Evolutionary conservation across 2,329 filamentous ascomycete genomes (phyloP), one percentile per base, ranked within the genome.

Genomic region (Fusarium hainanense): DNA sequence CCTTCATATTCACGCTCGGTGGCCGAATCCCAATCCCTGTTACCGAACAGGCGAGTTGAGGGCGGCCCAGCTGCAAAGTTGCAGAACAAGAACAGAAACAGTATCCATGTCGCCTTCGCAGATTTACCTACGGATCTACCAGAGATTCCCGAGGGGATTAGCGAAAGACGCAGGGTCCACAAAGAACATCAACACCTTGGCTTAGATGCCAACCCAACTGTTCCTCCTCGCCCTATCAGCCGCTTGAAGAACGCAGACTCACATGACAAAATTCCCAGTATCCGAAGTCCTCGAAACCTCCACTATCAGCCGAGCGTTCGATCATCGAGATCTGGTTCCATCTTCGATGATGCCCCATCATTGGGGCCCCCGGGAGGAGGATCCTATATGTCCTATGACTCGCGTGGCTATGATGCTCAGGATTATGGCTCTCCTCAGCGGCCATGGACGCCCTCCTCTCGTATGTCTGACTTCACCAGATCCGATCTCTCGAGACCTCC

Each of bases 361-460:
- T 89, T 92, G 76, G 85, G 85, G 7, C 88, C 89, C 6, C 85
- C 88, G 37, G 90, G 92, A 34, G 90, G 92, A 69, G 84, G 87
- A 3, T 86, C 89, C 7, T 93, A 92, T 74, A 77, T 85, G 12
- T 84, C 86, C 18, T 91, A 87, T 69, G 84, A 84, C 37, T 81
- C 82, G 41, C 61, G 41, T 32, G 63, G 57, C 10, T 79, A 37
- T n/a, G 34, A 37, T 37, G 34, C 9, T 7, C 34, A 37, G 18
- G 34, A 37, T n/a, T 37, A 82, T 47, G 74, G 66, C 58, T 81
- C 89, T 8, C 88, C 87, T 1, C 85, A 86, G 2, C 82, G 88
- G 58, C 84, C 87, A 3, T 92, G 88, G 87, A 85, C 86, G 2
- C 87, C 88, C 0, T 85, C 85, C 18, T 81, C 82, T 63, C 76